Evolutionary conservation across 2,329 filamentous ascomycete genomes (phyloP), one percentile per base, ranked within the genome.

Genomic region (Lachnellula arida): DNA sequence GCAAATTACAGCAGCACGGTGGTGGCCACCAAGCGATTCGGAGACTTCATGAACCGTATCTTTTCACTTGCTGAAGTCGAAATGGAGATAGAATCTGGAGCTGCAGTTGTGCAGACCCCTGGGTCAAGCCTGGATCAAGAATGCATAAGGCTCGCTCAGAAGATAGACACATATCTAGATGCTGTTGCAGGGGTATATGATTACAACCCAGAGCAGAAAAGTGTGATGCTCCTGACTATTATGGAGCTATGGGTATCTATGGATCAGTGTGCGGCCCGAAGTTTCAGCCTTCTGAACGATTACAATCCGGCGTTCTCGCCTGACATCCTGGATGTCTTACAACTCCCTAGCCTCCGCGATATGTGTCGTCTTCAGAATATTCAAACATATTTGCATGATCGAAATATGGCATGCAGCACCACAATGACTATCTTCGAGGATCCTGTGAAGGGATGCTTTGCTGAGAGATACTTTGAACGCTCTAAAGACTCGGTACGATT

Each of bases 211-310:
- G 78, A 80, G 51, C 74, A 78, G 22, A 77, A 75, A 58, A 83
- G 82, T 22, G 53, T 69, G 0, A 75, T 80, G 63, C 65, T 87
- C 0, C 71, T 89, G 1, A 75, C 70, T 4, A 43, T 82, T 0
- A 76, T 87, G 64, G 78, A 82, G 49, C 60, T 85, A 0, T 89
- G 85, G 85, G 65, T 79, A 2, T 61, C 64, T 0, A 74, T 87
- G 66, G 86, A 89, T 58, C 61, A 70, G 7, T 66, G 63, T 17
- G 77, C 78, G 0, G 68, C 73, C 0, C 8, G 43, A 0, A 55
- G 60, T 0, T 81, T 73, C 49, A 75, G 77, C 0, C 63, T 86
- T 0, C 68, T 89, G 0, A 40, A 51, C 0, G 68, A 80, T 0
- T 85, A 78, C 51, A 72, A 78, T 12, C 81, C 84, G 0, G 70